Percentiles rank a stretch among this genome's conserved stretches.
These are phyloP conservation scores for Copromyces sp. DNA, from an alignment of 495 filamentous ascomycete genomes.

Conservation along the genomic window DNA sequence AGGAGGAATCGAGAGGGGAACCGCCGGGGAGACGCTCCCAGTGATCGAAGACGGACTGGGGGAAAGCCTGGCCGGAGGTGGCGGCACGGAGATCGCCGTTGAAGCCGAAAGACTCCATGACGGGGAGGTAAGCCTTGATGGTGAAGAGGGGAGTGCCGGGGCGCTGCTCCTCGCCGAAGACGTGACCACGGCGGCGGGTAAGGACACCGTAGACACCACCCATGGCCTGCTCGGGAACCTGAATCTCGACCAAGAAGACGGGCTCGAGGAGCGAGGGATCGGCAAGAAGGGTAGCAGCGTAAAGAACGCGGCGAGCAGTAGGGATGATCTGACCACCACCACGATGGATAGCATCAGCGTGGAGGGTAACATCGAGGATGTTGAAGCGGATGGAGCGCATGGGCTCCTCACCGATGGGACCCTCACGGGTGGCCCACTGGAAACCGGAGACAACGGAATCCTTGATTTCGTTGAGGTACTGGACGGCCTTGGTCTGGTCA, in stretches of 20 bases:
- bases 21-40: slow-evolving; percentile 93
- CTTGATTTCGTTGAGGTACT: slow-evolving; percentile 99
- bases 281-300: slow-evolving; percentile 84
- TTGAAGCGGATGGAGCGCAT: slow-evolving; percentile 97
- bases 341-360: slow-evolving; percentile 99
- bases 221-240: slow-evolving; percentile 97
- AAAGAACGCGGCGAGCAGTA: slow-evolving; percentile 94
- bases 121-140: slow-evolving; percentile 97
- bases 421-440: slow-evolving; percentile 98
- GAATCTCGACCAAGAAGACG: slow-evolving; percentile 98
- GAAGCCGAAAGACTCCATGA: slow-evolving; percentile 99
- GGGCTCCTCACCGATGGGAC: slow-evolving; percentile 94
- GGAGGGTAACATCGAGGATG: slow-evolving; percentile 98
- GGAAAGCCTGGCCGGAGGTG: slow-evolving; percentile 97
- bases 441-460: slow-evolving; percentile 99
- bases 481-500: slow-evolving; percentile 99
- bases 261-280: slow-evolving; percentile 88
- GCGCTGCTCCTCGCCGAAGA: slow-evolving; percentile 96
- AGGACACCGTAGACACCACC: slow-evolving; percentile 99
- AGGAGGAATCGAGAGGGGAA: slow-evolving; percentile 75
- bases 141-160: slow-evolving; percentile 98
- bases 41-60: slow-evolving; percentile 96
- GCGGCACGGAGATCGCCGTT: slow-evolving; percentile 87
- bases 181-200: slow-evolving; percentile 95
- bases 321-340: slow-evolving; percentile 99